A percentile compares a stretch with the other conserved stretches of the same genome.
Conservation (phyloP, 1,284 basidiomycete genomes). For the Cystobasidiaceae sp. region DNA sequence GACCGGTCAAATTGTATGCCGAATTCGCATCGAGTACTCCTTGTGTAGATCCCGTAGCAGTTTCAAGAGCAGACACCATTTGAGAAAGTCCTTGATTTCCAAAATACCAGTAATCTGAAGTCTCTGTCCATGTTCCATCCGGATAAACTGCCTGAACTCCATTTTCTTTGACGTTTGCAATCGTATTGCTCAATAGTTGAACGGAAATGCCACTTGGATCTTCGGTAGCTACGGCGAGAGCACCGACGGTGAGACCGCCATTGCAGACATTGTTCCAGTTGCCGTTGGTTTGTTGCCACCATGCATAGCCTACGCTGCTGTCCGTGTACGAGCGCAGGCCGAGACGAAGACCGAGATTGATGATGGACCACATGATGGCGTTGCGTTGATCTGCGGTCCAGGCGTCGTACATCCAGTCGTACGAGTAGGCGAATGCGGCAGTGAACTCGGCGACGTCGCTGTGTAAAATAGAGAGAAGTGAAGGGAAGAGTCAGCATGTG, state of each 20-base stretch:
- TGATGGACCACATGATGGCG: conserved; percentile 67
- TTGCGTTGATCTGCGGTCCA: conserved; percentile 71
- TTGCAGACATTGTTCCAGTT: conserved; percentile 99
- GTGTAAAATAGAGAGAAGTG: not conserved
- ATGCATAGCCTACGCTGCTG: conserved; percentile 37
- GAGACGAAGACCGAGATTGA: conserved; percentile 67
- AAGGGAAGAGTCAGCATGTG: conserved; percentile 33
- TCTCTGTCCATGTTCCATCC: conserved; percentile 94
- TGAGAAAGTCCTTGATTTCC: conserved; percentile 84
- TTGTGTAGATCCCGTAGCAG: conserved; percentile 79
- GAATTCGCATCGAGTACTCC: conserved; percentile 66
- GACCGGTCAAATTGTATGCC: conserved; percentile 67
- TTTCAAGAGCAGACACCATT: conserved; percentile 72
- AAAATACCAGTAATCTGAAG: conserved; percentile 67
- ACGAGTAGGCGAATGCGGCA: conserved; percentile 79
- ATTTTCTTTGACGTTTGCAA: conserved; percentile 71
- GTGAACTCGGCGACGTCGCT: conserved; percentile 80
- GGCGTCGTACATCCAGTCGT: conserved; percentile 85
- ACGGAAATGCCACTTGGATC: conserved; percentile 70
- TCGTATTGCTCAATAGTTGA: conserved; percentile 61
- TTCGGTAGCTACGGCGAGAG: conserved; percentile 82
- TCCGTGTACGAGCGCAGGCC: conserved; percentile 45
- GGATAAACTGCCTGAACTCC: conserved; percentile 60
- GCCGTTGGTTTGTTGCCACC: conserved; percentile 53
- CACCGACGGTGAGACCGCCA: conserved; percentile 77